Base-by-base conservation (phyloP, 441 rosid species). In the Bocquillonia castaneifolia region DNA sequence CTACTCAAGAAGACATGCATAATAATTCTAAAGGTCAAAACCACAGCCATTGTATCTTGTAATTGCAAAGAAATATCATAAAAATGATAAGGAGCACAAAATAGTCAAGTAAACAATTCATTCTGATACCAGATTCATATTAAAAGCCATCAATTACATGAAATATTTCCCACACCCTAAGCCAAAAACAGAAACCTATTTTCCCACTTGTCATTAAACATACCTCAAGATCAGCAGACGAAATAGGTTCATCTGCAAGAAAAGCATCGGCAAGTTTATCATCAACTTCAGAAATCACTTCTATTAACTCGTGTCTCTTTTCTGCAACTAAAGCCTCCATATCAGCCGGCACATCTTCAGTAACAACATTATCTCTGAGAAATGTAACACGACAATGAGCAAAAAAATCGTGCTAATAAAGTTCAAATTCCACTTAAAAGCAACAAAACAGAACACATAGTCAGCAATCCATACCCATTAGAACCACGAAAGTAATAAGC, bases 201-300 rank as follows among this genome's bases (percentile, higher is more conserved):
- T 6, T 58, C 15, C 25, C 28, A 44, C 39, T 36, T 34, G 28
- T 15, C 42, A 39, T 22, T 22, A 26, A 67, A 74, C 77, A 73
- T 58, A 92, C 99, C 97, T 92, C 91, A 71, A 95, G 95, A 55
- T 90, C 95, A 68, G 79, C 15, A 65, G 91, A 22, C 63, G 96
- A 78, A 60, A 95, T 85, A 64, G 96, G 94, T 53, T 92, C 98
- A 72, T 95, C 99, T 54, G 77, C 77, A 14, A 95, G 88, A 79
- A 95, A 95, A 28, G 80, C 78, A 76, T 95, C 98, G 7, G 98
- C 99, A 61, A 95, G 96, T 71, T 80, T 74, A 56, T 95, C 98
- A 68, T 95, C 99, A 65, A 95, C 98, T 83, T 95, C 99, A 36
- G 99, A 95, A 77, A 92, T 97, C 51, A 51, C 72, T 81, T 92